Conservation (phyloP, 2,329 filamentous ascomycete species). For the Fusarium sp. region DNA sequence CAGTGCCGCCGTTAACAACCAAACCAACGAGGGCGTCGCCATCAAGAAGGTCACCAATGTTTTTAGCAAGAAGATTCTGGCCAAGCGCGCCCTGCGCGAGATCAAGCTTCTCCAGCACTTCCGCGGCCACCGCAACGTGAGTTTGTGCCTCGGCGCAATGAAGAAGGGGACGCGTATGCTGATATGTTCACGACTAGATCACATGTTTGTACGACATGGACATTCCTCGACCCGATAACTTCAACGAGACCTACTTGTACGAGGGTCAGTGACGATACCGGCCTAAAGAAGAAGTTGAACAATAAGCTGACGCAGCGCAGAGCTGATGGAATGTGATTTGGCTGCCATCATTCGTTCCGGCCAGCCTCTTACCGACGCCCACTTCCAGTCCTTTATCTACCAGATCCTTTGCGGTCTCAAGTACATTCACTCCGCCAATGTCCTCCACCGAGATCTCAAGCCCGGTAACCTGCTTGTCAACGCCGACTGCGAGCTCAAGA, state of each 20-base stretch:
- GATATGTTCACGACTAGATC: conserved; percentile 69
- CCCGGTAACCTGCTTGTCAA: conserved; percentile 97
- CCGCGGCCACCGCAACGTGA: conserved; percentile 85
- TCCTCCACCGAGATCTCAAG: conserved; percentile 96
- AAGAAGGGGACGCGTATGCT: conserved; percentile 26
- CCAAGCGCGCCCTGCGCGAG: conserved; percentile 96
- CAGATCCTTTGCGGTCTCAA: conserved; percentile 99
- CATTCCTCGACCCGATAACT: conserved; percentile 95
- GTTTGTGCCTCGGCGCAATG: conserved; percentile 47
- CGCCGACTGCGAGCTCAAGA: conserved; percentile 99
- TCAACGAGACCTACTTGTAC: conserved; percentile 99
- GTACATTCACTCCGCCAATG: conserved; percentile 99
- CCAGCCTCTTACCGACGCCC: conserved; percentile 95
- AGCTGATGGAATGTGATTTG: conserved; percentile 99
- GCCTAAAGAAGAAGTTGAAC: conserved; percentile 1
- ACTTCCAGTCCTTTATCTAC: conserved; percentile 99
- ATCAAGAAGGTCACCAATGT: conserved; percentile 99
- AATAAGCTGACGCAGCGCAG: conserved; percentile 60
- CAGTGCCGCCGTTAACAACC: conserved; percentile 91
- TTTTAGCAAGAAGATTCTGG: conserved; percentile 99
- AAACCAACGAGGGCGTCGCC: conserved; percentile 92
- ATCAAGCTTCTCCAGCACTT: conserved; percentile 99
- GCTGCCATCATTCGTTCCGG: conserved; percentile 98
- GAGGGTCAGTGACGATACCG: conserved; percentile 74
- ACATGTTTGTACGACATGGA: conserved; percentile 99